phyloP scores from a whole-genome alignment of 495 filamentous ascomycete genomes.

The Podospora anserina region DNA sequence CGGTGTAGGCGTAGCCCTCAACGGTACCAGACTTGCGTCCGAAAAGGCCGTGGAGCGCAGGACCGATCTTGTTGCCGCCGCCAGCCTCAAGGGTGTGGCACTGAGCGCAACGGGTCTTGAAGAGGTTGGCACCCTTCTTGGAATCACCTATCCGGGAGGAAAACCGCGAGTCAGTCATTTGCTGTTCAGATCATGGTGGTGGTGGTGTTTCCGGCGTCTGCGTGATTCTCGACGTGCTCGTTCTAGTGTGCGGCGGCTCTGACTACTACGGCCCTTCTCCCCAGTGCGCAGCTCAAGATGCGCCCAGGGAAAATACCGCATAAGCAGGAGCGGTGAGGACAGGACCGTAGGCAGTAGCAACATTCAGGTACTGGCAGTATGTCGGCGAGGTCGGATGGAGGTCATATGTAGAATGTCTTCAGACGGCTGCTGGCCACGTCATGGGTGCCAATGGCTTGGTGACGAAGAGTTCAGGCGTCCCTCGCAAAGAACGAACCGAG shows the following conservation, averaged over 20 bases:
- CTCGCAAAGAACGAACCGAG: background rate
- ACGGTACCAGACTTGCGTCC: conserved; percentile 90
- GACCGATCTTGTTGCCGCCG: conserved; percentile 96
- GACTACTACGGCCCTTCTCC: background rate
- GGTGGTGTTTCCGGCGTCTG: background rate
- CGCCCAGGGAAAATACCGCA: conserved; percentile 42
- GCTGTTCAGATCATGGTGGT: background rate
- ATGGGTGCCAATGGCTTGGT: conserved; percentile 20
- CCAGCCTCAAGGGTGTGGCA: conserved; percentile 89
- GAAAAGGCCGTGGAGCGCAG: conserved; percentile 94
- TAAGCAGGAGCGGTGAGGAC: conserved; percentile 1
- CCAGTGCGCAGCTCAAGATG: conserved; percentile 9
- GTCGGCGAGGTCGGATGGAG: background rate
- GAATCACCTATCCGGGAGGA: conserved; percentile 63
- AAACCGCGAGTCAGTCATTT: background rate
- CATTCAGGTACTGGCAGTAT: background rate
- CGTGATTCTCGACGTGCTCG: background rate
- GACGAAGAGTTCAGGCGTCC: background rate
- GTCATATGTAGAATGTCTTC: background rate
- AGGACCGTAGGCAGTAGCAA: background rate
- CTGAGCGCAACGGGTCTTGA: conserved; percentile 98
- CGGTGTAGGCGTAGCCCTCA: conserved; percentile 95
- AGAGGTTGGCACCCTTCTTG: conserved; percentile 98
- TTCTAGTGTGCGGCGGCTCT: conserved; percentile 7
- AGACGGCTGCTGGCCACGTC: background rate